These are phyloP conservation scores for Acer yangbiense DNA, from an alignment of 345 rosid genomes.

Conservation along the genomic window DNA sequence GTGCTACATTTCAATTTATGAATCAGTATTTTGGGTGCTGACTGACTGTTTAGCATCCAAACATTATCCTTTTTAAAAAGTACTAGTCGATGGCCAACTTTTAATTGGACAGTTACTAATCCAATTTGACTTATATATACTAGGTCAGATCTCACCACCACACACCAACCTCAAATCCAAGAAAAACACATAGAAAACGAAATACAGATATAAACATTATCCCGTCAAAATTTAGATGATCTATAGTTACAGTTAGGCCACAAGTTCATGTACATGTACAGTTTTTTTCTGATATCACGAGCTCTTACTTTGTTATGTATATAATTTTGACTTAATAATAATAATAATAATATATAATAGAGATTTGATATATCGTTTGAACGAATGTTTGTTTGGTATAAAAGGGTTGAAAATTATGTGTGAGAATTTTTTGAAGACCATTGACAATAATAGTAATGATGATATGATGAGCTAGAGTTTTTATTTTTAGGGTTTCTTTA, in stretches of 20 bases:
- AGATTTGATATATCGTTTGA: constrained; percentile 22
- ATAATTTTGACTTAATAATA: constrained; percentile 11
- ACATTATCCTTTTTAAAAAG: too few relatives aligned
- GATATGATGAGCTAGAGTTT: neutral
- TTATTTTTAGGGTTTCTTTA: neutral
- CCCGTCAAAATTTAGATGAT: neutral
- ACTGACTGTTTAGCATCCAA: too few relatives aligned
- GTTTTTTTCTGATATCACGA: neutral
- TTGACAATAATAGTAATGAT: constrained; percentile 4
- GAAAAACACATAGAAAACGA: neutral
- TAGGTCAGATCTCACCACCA: constrained; percentile 7
- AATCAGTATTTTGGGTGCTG: too few relatives aligned
- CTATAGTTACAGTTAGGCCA: neutral
- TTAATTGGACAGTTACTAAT: neutral
- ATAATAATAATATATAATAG: neutral
- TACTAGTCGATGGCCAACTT: neutral
- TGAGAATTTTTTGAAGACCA: constrained; percentile 19
- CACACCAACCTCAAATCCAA: constrained; percentile 5
- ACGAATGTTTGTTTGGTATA: constrained; percentile 51
- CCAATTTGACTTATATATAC: constrained; percentile 12
- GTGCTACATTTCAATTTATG: too few relatives aligned
- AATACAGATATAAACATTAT: neutral
- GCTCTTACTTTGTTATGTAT: neutral
- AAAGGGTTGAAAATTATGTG: constrained; percentile 26
- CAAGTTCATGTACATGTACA: constrained; percentile 25